Conservation (phyloP, 768 basidiomycete species). For the Mycena epipterygia region DNA sequence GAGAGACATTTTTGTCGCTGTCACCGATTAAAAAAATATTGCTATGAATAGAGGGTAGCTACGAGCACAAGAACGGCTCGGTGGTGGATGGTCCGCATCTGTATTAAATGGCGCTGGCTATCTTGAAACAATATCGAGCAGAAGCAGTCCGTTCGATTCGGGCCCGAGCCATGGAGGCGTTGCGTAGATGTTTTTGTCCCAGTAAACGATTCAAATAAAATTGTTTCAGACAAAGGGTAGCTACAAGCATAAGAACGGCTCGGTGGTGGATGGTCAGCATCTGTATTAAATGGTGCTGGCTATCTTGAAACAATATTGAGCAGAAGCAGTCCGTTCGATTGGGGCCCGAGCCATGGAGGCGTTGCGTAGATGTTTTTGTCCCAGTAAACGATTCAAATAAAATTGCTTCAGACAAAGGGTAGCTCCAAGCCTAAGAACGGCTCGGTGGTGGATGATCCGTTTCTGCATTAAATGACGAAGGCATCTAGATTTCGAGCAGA, state of each 20-base stretch:
- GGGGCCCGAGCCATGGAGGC: background rate
- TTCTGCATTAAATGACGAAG: too few relatives aligned
- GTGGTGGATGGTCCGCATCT: slow-evolving; percentile 15
- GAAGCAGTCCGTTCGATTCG: slow-evolving; percentile 1
- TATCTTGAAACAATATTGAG: background rate
- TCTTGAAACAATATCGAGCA: background rate
- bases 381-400: background rate
- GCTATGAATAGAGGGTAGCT: background rate
- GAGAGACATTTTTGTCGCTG: background rate
- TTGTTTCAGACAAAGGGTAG: too few relatives aligned
- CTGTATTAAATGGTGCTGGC: background rate
- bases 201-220: background rate
- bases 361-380: background rate
- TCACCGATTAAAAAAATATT: background rate
- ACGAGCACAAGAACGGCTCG: background rate
- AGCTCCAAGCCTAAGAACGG: too few relatives aligned
- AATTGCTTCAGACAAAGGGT: too few relatives aligned
- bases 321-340: slow-evolving; percentile 1
- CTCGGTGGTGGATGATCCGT: too few relatives aligned
- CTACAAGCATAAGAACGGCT: too few relatives aligned
- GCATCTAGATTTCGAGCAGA: too few relatives aligned
- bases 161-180: background rate
- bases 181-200: background rate
- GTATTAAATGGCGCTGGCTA: background rate
- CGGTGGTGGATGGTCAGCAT: too few relatives aligned